A percentile compares a stretch with the other conserved stretches of the same genome.
Evolutionary conservation across 2,329 filamentous ascomycete genomes (phyloP).

Genomic region (Phyllosticta capitalensis): DNA sequence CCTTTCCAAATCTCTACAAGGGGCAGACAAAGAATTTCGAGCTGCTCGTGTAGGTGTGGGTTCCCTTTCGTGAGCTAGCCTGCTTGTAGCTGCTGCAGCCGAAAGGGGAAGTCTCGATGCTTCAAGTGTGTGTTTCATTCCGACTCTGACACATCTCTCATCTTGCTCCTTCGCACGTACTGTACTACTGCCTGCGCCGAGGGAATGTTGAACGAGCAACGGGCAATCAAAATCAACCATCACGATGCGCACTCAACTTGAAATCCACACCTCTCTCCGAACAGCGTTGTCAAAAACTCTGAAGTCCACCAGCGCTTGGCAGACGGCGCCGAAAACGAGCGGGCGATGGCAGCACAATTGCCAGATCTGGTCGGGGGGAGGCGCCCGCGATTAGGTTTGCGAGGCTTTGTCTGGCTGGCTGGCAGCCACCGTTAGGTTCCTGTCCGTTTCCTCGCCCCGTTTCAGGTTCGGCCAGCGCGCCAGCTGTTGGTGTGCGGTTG

Average conservation of each 20-base stretch:
- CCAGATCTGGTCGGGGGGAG: background rate
- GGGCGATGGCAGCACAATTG: background rate
- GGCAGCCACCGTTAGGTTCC: background rate
- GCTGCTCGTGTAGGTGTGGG: background rate
- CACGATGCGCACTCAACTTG: background rate
- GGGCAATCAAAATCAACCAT: background rate
- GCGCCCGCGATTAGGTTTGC: background rate
- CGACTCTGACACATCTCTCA: background rate
- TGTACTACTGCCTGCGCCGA: background rate
- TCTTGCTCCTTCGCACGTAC: background rate
- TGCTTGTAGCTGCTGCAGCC: background rate
- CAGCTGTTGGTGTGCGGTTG: background rate
- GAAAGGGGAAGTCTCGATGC: background rate
- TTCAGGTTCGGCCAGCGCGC: no score
- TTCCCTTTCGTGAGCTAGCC: background rate
- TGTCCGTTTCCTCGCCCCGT: background rate
- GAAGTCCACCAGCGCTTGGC: background rate
- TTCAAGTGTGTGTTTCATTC: background rate
- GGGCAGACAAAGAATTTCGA: background rate
- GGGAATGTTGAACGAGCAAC: no score
- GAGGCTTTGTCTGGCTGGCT: background rate
- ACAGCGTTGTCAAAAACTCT: background rate
- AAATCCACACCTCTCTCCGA: no score
- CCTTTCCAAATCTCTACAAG: background rate
- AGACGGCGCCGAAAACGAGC: background rate